phyloP scores from a whole-genome alignment of 352 stramenopile genomes.

The Phytopythium kandeliae region DNA sequence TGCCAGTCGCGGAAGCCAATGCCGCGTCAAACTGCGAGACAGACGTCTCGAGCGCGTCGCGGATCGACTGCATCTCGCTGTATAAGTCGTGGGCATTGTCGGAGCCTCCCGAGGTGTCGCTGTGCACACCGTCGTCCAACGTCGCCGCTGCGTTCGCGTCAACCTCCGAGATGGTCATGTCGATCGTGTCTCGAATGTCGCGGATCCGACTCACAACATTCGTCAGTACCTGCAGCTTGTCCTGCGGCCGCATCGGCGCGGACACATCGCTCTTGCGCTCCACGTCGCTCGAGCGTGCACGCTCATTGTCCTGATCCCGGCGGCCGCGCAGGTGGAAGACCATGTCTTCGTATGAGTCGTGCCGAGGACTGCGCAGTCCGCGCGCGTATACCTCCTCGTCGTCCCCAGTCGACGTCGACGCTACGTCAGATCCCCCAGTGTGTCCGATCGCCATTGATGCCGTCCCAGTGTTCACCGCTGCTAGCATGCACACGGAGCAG shows the following conservation, averaged over 20 bases:
- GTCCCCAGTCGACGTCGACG: conserved; percentile 5
- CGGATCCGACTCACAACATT: conserved; percentile 63
- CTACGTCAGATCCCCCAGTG: not conserved
- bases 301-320: conserved; percentile 31
- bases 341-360: conserved; percentile 58
- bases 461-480: conserved; percentile 15
- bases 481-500: conserved; percentile 54
- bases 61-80: conserved; percentile 47
- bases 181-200: conserved; percentile 61
- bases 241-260: conserved; percentile 22
- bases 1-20: conserved; percentile 34
- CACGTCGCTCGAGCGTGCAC: conserved; percentile 4
- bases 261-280: conserved; percentile 11
- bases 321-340: conserved; percentile 51
- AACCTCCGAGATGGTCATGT: conserved; percentile 53
- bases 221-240: conserved; percentile 47
- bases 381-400: conserved; percentile 51
- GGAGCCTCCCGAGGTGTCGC: conserved; percentile 21
- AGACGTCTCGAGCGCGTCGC: conserved; percentile 41
- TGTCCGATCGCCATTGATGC: conserved; percentile 7
- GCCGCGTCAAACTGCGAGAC: conserved; percentile 47
- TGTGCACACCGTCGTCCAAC: conserved; percentile 17
- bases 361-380: conserved; percentile 34
- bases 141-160: conserved; percentile 9
- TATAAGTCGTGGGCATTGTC: conserved; percentile 25